Conservation (phyloP, 2,329 filamentous ascomycete genomes). For the Paecilomyces sp. region DNA sequence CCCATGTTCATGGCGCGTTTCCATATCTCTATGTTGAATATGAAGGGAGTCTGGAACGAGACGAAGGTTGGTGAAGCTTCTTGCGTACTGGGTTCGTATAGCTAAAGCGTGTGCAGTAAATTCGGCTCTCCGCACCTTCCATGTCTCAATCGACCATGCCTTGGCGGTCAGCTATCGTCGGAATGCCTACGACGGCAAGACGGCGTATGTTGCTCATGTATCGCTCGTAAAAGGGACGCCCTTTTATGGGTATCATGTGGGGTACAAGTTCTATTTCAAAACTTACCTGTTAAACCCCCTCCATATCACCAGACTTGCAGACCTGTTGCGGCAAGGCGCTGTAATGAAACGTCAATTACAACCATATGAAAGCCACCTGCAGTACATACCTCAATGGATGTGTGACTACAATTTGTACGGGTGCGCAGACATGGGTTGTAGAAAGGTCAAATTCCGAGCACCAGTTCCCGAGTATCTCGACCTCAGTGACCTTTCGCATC, state of each 20-base stretch:
- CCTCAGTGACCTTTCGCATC: constrained; percentile 53
- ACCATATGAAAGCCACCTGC: constrained; percentile 88
- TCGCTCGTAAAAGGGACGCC: constrained; percentile 87
- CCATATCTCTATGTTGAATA: constrained; percentile 95
- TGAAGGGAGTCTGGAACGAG: constrained; percentile 57
- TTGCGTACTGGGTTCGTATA: constrained; percentile 7
- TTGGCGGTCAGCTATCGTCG: constrained; percentile 77
- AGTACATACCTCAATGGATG: constrained; percentile 92
- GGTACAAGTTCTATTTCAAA: constrained; percentile 85
- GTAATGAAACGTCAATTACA: constrained; percentile 80
- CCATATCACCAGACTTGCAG: constrained; percentile 78
- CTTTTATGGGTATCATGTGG: constrained; percentile 93
- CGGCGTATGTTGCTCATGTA: constrained; percentile 78
- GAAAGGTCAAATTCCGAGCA: constrained; percentile 63
- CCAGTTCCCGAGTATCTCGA: constrained; percentile 67
- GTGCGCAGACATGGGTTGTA: constrained; percentile 74
- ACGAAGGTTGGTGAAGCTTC: constrained; percentile 53
- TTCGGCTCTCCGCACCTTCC: constrained; percentile 68
- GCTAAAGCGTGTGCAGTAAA: constrained; percentile 48
- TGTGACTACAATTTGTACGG: constrained; percentile 96
- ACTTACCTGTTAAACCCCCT: constrained; percentile 87
- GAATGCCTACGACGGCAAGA: constrained; percentile 62
- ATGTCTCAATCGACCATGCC: constrained; percentile 84
- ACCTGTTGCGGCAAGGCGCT: constrained; percentile 79
- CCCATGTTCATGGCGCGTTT: constrained; percentile 90